Percentiles rank a stretch among this genome's conserved stretches.
Evolutionary conservation across 2,329 filamentous ascomycete species (phyloP).

Genomic region (Penicillium nordicum): DNA sequence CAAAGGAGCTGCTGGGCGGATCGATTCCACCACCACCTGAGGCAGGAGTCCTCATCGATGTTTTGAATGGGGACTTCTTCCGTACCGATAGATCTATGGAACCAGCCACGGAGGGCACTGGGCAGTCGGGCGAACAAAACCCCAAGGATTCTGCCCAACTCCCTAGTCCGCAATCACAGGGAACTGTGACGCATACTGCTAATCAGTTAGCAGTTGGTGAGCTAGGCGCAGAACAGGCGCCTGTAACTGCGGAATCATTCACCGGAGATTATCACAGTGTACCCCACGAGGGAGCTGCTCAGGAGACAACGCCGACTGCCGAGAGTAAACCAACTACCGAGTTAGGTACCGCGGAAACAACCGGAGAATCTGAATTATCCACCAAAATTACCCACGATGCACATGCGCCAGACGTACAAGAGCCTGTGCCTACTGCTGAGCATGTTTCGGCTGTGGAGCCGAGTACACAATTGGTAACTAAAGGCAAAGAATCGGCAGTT

Average conservation of each 20-base stretch:
- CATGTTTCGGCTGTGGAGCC: neutral
- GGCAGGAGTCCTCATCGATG: conserved; percentile 74
- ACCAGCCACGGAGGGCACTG: neutral
- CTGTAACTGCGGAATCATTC: no score
- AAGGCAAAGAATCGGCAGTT: neutral
- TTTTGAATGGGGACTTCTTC: conserved; percentile 59
- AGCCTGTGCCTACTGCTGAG: neutral
- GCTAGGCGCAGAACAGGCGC: neutral
- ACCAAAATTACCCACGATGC: neutral
- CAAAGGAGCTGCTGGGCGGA: conserved; percentile 75
- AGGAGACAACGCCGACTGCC: neutral
- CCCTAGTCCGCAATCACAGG: neutral
- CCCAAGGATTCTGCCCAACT: neutral
- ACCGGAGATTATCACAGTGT: neutral
- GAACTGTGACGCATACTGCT: neutral
- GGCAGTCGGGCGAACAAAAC: neutral
- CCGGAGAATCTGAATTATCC: neutral
- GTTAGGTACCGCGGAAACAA: neutral
- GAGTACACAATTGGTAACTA: neutral
- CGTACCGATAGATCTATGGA: neutral
- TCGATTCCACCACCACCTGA: conserved; percentile 72
- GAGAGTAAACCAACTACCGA: neutral
- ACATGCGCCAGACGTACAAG: neutral
- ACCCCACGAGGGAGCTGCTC: neutral
- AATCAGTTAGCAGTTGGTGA: neutral